Percentiles rank a stretch among this genome's conserved stretches.
Conservation (phyloP, 2,329 filamentous ascomycete species). For the Trichoderma koningiopsis region DNA sequence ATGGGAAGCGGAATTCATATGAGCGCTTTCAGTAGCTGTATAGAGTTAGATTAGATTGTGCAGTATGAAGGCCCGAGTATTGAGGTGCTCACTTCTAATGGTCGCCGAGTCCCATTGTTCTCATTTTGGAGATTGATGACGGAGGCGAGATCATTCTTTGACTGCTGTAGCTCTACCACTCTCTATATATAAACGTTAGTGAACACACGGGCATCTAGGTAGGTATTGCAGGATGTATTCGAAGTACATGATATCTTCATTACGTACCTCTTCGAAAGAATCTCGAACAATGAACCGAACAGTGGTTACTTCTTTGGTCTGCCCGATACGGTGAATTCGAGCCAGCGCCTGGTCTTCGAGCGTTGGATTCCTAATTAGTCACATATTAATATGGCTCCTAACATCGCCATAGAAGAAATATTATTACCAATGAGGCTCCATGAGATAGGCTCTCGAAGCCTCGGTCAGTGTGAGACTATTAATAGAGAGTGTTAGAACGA, state of each 20-base stretch:
- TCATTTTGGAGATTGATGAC: slow-evolving; percentile 17
- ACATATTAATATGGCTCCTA: neutral
- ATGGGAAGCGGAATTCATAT: neutral
- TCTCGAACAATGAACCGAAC: slow-evolving; percentile 43
- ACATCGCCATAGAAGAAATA: neutral
- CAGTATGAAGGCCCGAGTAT: too few species aligned
- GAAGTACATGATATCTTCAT: neutral
- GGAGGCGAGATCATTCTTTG: slow-evolving; percentile 20
- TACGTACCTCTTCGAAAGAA: slow-evolving; percentile 42
- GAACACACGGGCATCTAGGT: neutral
- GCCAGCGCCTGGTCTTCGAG: slow-evolving; percentile 49
- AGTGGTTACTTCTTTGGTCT: slow-evolving; percentile 41
- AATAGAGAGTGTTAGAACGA: neutral
- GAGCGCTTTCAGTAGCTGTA: neutral
- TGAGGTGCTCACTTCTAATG: slow-evolving; percentile 1
- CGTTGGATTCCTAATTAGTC: slow-evolving; percentile 43
- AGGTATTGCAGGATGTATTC: neutral
- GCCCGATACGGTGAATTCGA: slow-evolving; percentile 42
- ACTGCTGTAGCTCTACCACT: slow-evolving; percentile 29
- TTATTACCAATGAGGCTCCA: slow-evolving; percentile 52
- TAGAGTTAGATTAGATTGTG: neutral
- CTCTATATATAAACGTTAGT: neutral
- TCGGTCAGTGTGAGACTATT: slow-evolving; percentile 50
- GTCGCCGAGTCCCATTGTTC: neutral
- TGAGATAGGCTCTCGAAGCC: slow-evolving; percentile 50